Conservation (phyloP, 805 yeast genomes). For the Barnettozyma botsteinii region DNA sequence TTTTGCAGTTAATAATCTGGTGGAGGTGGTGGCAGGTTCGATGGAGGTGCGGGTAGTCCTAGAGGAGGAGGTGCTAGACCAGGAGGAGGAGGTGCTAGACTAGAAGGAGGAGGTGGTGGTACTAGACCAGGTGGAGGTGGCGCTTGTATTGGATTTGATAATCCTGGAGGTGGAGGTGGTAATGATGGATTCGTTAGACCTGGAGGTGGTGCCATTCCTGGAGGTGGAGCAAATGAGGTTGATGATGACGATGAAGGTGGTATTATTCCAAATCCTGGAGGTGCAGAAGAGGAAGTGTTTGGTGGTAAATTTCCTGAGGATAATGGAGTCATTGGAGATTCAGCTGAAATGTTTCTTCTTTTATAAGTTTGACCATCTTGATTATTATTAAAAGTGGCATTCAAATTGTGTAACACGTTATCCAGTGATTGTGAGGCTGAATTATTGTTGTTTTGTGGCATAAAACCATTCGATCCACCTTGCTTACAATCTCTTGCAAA, state of each 20-base stretch:
- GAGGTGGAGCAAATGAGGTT: constrained; percentile 7
- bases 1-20: no score
- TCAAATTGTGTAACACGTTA: constrained; percentile 44
- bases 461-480: constrained; percentile 9
- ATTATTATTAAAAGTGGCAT: constrained; percentile 23
- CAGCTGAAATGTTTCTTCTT: constrained; percentile 10
- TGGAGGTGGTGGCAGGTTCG: no score
- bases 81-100: constrained; percentile 1
- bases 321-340: constrained; percentile 6
- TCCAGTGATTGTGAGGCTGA: constrained; percentile 44
- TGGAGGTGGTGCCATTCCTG: constrained; percentile 3
- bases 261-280: constrained; percentile 23
- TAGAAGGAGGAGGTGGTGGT: constrained; percentile 8
- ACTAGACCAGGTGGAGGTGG: constrained; percentile 7
- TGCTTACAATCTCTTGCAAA: constrained; percentile 73
- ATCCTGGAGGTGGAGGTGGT: constrained; percentile 7
- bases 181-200: constrained; percentile 7
- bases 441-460: constrained; percentile 9
- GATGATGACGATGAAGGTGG: constrained; percentile 16
- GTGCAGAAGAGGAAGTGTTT: no score
- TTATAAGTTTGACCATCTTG: constrained; percentile 8
- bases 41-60: constrained; percentile 4
- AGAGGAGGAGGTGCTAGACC: constrained; percentile 6
- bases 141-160: neutral
- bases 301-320: neutral